phyloP scores from a whole-genome alignment of 305 asterid genomes.

The Ajuga reptans region DNA sequence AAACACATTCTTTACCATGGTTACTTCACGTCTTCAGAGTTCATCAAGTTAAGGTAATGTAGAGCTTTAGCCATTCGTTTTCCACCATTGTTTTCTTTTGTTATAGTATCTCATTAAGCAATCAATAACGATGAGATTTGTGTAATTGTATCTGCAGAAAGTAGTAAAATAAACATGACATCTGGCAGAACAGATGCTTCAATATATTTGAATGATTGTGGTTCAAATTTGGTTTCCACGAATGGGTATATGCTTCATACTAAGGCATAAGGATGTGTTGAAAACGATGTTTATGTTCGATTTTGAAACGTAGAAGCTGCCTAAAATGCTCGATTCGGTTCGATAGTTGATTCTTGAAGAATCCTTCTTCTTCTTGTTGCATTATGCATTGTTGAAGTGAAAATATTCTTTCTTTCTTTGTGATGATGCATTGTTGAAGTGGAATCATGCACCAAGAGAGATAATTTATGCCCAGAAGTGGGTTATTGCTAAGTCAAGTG shows the following conservation, averaged over 20 bases:
- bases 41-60: background rate
- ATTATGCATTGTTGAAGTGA: too few relatives aligned
- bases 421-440: too few relatives aligned
- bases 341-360: too few relatives aligned
- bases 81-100: background rate
- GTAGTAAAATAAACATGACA: background rate
- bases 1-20: background rate
- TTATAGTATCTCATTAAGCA: background rate
- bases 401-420: too few relatives aligned
- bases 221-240: background rate
- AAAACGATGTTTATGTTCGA: background rate
- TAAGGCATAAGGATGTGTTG: background rate
- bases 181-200: conserved; percentile 13
- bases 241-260: background rate
- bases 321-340: background rate
- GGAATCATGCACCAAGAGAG: too few relatives aligned
- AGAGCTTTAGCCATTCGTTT: background rate
- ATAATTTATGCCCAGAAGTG: too few relatives aligned
- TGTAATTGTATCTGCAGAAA: background rate
- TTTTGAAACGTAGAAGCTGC: background rate
- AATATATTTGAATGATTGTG: background rate
- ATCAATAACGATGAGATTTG: background rate
- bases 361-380: too few relatives aligned
- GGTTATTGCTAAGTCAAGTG: too few relatives aligned
- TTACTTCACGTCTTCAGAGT: background rate